A percentile compares a stretch with the other conserved stretches of the same genome.
Conservation (phyloP, 495 filamentous ascomycete genomes). For the Articulospora tetracladia region DNA sequence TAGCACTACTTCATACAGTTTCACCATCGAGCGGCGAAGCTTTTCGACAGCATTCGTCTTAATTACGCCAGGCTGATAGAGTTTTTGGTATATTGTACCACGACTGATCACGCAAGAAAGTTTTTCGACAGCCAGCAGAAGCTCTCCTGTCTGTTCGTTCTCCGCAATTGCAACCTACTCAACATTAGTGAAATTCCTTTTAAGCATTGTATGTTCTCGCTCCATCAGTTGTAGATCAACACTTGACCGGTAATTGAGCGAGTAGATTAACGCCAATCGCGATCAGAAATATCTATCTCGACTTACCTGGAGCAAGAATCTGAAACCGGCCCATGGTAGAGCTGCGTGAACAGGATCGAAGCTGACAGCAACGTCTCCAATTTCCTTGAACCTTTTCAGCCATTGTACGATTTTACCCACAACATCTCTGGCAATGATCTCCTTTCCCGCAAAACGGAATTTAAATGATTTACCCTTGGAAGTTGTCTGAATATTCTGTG, state of each 20-base stretch:
- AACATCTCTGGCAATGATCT: constrained; percentile 24
- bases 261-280: too few relatives aligned
- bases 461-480: constrained; percentile 3
- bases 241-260: too few relatives aligned
- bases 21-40: background rate
- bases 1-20: background rate
- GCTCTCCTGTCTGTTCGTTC: background rate
- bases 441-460: background rate
- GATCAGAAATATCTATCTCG: too few relatives aligned
- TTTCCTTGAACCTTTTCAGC: constrained; percentile 25
- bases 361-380: constrained; percentile 30
- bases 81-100: background rate
- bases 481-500: background rate
- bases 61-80: background rate
- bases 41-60: background rate
- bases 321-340: constrained; percentile 31
- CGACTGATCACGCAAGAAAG: background rate
- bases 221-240: too few relatives aligned
- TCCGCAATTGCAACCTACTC: background rate
- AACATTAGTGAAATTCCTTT: background rate
- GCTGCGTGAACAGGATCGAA: constrained; percentile 30
- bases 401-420: constrained; percentile 18
- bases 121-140: background rate
- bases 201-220: too few relatives aligned
- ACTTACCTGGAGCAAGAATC: constrained; percentile 19